Base-by-base conservation (phyloP, 2,329 filamentous ascomycete genomes). In the Trichoderma guizhouense region DNA sequence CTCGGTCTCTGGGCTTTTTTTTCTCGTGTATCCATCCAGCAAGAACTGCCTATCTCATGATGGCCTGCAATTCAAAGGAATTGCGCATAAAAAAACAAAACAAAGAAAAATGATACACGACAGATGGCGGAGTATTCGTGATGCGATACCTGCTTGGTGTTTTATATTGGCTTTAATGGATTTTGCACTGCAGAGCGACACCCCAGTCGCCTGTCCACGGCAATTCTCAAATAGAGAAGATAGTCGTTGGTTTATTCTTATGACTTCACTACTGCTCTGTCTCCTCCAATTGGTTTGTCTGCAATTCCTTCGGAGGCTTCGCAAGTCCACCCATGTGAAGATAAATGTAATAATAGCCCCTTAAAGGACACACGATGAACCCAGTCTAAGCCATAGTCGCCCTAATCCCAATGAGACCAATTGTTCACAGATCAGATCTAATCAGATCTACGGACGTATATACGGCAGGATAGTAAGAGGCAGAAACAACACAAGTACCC, bases 101-200 rank as follows among this genome's bases (percentile, higher is more conserved):
- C 55, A 55, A 64, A 71, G 36, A 64, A 53, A 68, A 71, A 71
- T 51, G 69, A 67, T 65, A 71, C 39, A 61, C 71, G 58, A 63
- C 62, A 60, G 55, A 30, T 32, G 28, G 65, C 64, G 58, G 64
- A 62, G 57, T 63, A 47, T 34, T 66, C 71, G 60, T 69, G 71
- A 69, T 63, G n/a, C 32, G 64, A 72, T 51, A 69, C 64, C 64
- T 57, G 64, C 62, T 72, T 69, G 63, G 57, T 62, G 43, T 61
- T 72, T 63, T 57, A 47, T 61, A 34, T 69, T 69, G 69, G 62
- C 62, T 60, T 68, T 72, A 72, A 72, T 63, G 55, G 58, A 72
- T 43, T 67, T 63, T 72, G 57, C 64, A 69, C 18, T 47, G 55
- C 71, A 58, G 71, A 51, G 32, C 34, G 71, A 61, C 58, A 26